Evolutionary conservation across 768 basidiomycete genomes (phyloP).

Genomic region (Tricholoma matsutake): DNA sequence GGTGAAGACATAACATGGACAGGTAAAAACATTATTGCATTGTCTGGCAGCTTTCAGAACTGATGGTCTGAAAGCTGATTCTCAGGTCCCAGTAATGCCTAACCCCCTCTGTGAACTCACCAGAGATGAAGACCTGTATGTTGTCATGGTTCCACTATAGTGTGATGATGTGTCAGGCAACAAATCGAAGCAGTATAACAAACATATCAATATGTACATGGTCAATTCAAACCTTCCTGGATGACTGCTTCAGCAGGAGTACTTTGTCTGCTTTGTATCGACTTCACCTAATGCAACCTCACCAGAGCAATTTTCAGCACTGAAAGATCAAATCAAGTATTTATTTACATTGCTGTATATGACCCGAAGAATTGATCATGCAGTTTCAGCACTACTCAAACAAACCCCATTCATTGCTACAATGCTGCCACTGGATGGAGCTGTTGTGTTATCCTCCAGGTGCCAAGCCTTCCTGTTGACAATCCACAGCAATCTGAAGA

Average conservation of each 20-base stretch:
- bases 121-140: not conserved
- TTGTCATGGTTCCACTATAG: no score
- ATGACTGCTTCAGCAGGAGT: conserved; percentile 29
- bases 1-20: no score
- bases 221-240: conserved; percentile 25
- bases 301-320: conserved; percentile 28
- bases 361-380: no score
- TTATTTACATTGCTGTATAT: not conserved
- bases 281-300: conserved; percentile 22
- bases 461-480: conserved; percentile 21
- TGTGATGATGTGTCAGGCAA: conserved; percentile 18
- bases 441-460: not conserved
- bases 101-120: not conserved
- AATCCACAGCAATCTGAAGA: conserved; percentile 34
- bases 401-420: no score
- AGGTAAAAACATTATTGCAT: no score
- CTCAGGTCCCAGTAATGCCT: no score
- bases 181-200: conserved; percentile 29
- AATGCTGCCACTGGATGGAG: no score
- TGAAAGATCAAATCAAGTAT: conserved; percentile 21
- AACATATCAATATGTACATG: conserved; percentile 31
- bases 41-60: no score
- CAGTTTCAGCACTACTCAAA: no score
- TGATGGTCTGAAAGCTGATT: no score
- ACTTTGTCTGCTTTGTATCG: conserved; percentile 14